phyloP scores from a whole-genome alignment of 1,139 yeast species.

The Suhomyces guaymorum region DNA sequence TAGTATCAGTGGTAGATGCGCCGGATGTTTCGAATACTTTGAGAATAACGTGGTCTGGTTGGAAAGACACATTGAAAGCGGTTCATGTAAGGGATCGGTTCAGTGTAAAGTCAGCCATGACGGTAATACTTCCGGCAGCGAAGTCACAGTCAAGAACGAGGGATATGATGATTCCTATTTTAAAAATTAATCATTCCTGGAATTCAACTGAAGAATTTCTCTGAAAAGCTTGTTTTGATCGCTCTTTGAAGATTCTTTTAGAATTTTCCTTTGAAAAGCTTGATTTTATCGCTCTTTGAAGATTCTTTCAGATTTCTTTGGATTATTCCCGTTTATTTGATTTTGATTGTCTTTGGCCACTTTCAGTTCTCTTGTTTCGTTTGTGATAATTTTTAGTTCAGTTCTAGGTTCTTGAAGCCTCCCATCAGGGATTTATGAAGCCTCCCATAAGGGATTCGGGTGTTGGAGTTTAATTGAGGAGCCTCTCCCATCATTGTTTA shows the following conservation, averaged over 20 bases:
- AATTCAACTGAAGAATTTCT: no score
- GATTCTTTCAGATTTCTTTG: no score
- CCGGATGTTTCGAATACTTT: slow-evolving; percentile 55
- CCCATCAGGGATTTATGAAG: no score
- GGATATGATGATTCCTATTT: slow-evolving; percentile 5
- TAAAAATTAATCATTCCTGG: slow-evolving; percentile 1
- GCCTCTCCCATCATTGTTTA: no score
- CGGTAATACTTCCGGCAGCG: no score
- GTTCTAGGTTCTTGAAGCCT: slow-evolving; percentile 1
- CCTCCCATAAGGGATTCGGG: no score
- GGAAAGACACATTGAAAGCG: slow-evolving; percentile 49
- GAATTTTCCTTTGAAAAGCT: no score
- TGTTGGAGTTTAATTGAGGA: neutral
- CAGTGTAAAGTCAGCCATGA: slow-evolving; percentile 9
- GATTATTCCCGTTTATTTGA: no score
- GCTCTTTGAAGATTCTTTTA: no score
- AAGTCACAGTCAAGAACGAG: slow-evolving; percentile 8
- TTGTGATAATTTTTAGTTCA: slow-evolving; percentile 1
- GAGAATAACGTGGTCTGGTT: slow-evolving; percentile 52
- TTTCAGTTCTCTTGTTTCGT: slow-evolving; percentile 6
- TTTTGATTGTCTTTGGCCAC: neutral
- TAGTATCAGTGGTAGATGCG: slow-evolving; percentile 52
- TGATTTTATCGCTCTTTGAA: no score
- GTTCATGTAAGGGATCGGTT: slow-evolving; percentile 47
- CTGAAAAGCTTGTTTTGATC: no score